Conservation (phyloP, 2,329 filamentous ascomycete genomes). For the Aspergillus sp. region DNA sequence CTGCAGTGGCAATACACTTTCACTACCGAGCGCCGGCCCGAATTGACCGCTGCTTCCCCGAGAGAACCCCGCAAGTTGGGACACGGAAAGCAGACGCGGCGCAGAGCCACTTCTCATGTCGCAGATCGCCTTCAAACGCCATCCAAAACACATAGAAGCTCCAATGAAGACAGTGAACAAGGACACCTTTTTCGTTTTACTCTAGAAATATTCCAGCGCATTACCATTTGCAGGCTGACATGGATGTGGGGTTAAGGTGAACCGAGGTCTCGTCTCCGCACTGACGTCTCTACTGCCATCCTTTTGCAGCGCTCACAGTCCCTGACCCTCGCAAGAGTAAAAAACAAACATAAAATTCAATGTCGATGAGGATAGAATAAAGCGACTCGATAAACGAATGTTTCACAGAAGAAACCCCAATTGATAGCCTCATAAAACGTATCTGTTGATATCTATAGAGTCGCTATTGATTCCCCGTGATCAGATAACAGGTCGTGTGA, state of each 20-base stretch:
- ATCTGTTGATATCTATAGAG: not conserved
- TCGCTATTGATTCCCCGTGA: not conserved
- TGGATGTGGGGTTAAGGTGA: not conserved
- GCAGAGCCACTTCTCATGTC: not conserved
- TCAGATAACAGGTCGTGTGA: not conserved
- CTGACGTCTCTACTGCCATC: too few relatives aligned
- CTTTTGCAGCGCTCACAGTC: too few relatives aligned
- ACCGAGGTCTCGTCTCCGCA: too few relatives aligned
- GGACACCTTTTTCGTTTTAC: too few relatives aligned
- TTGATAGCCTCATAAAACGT: too few relatives aligned
- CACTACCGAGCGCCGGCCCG: constrained; percentile 21
- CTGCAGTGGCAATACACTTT: constrained; percentile 12
- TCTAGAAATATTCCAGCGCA: too few relatives aligned
- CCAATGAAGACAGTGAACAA: not conserved
- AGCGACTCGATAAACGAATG: too few relatives aligned
- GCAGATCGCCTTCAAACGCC: not conserved
- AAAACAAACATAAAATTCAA: too few relatives aligned
- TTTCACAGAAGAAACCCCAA: not conserved
- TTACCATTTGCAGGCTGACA: not conserved
- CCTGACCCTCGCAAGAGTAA: too few relatives aligned
- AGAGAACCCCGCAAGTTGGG: constrained; percentile 15
- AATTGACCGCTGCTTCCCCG: constrained; percentile 9
- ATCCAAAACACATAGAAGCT: not conserved
- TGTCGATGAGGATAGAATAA: too few relatives aligned
- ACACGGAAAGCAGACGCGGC: constrained; percentile 5